Conservation (phyloP, 2,329 filamentous ascomycete genomes). For the Fusarium sp. region DNA sequence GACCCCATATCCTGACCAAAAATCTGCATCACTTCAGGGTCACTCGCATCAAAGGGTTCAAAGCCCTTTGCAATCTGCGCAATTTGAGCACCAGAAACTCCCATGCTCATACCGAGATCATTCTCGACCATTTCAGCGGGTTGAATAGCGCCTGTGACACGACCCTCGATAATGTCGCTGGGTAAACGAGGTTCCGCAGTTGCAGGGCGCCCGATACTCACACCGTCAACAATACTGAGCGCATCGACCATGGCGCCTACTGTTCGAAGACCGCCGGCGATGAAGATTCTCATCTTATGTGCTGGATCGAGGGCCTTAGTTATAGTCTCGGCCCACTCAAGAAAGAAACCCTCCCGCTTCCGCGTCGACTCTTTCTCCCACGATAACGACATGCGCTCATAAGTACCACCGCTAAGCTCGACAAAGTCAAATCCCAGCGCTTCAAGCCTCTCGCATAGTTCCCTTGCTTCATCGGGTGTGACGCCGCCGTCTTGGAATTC, state of each 20-base stretch:
- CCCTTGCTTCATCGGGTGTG: conserved; percentile 60
- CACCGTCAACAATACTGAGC: conserved; percentile 66
- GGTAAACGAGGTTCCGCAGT: conserved; percentile 49
- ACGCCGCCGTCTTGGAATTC: conserved; percentile 66
- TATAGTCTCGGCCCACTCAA: conserved; percentile 68
- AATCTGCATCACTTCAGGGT: conserved; percentile 29
- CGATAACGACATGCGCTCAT: conserved; percentile 61
- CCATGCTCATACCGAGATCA: conserved; percentile 14
- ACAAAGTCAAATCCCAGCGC: conserved; percentile 65
- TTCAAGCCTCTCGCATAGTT: conserved; percentile 60
- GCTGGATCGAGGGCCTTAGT: conserved; percentile 46
- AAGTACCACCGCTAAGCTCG: conserved; percentile 70
- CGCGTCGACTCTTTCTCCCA: conserved; percentile 65
- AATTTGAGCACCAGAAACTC: conserved; percentile 29
- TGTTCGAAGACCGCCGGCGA: conserved; percentile 68
- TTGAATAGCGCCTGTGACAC: conserved; percentile 30
- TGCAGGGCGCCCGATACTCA: conserved; percentile 61
- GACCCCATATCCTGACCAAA: conserved; percentile 39
- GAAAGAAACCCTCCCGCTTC: conserved; percentile 68
- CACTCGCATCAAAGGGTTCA: conserved; percentile 45
- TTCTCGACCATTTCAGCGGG: conserved; percentile 24
- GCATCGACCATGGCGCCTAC: conserved; percentile 68
- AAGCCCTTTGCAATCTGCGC: conserved; percentile 30
- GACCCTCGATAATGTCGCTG: conserved; percentile 43
- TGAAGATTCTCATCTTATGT: conserved; percentile 63